Evolutionary conservation across 1,284 basidiomycete species (phyloP).

Genomic region (Puccinia coronata): DNA sequence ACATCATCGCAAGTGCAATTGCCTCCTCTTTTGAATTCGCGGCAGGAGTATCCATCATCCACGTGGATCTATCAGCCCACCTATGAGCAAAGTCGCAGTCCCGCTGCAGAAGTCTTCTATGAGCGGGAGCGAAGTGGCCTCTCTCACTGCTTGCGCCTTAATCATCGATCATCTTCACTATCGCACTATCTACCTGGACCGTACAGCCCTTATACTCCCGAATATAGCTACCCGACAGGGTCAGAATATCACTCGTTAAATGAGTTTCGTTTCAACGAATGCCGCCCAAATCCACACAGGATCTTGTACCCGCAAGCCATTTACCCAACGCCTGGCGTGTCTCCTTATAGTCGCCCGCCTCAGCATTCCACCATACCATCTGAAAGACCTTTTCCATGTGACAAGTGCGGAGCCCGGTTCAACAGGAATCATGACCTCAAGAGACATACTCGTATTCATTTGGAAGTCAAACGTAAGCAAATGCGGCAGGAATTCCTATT

Average conservation of each 20-base stretch:
- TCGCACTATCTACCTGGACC: neutral
- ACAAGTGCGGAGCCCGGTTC: constrained; percentile 69
- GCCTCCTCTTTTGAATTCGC: neutral
- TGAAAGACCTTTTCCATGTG: constrained; percentile 63
- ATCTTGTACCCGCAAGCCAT: constrained; percentile 16
- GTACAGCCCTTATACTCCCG: neutral
- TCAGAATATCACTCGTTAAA: neutral
- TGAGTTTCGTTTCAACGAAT: neutral
- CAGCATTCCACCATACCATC: constrained; percentile 60
- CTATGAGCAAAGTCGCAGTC: constrained; percentile 1
- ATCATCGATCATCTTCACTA: neutral
- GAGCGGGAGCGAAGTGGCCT: neutral
- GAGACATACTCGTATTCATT: constrained; percentile 65
- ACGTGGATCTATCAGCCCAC: constrained; percentile 3
- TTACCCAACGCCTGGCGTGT: neutral
- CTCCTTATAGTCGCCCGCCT: neutral
- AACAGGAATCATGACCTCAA: constrained; percentile 74
- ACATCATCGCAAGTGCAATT: neutral
- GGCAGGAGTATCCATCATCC: neutral
- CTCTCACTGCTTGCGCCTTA: neutral
- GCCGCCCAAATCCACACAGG: neutral
- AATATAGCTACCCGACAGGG: neutral
- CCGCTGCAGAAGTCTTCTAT: neutral
- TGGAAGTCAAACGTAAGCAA: constrained; percentile 58
- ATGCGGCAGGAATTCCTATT: neutral